Conservation (phyloP, 805 yeast species). For the Maudiozyma saulgeensis region DNA sequence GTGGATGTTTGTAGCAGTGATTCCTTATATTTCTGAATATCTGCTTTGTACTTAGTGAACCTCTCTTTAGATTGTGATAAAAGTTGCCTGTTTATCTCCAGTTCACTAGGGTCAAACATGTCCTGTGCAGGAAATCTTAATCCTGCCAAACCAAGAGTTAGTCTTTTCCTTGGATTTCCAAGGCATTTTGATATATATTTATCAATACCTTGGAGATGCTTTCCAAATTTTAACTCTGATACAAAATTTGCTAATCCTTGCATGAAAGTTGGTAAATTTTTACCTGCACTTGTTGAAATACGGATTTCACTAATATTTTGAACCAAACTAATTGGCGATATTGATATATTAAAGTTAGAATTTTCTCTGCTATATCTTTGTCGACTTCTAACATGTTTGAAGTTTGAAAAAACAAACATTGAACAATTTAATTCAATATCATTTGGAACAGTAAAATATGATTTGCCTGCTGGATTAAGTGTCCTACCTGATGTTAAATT, state of each 20-base stretch:
- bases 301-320: constrained; percentile 12
- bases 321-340: constrained; percentile 4
- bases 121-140: not conserved
- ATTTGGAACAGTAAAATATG: constrained; percentile 10
- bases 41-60: no score
- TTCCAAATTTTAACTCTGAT: constrained; percentile 14
- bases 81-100: no score
- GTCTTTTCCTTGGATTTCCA: not conserved
- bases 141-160: not conserved
- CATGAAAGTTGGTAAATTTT: constrained; percentile 7
- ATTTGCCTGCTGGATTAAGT: constrained; percentile 5
- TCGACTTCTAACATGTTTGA: not conserved
- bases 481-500: constrained; percentile 11
- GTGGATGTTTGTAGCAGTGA: no score
- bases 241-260: constrained; percentile 9
- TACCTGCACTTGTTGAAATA: constrained; percentile 2
- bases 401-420: constrained; percentile 12
- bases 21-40: no score
- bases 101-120: not conserved
- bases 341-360: constrained; percentile 1
- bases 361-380: not conserved
- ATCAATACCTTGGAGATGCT: constrained; percentile 4
- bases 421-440: constrained; percentile 10
- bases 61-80: no score
- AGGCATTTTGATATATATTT: not conserved